phyloP scores from a whole-genome alignment of 495 filamentous ascomycete species.

The Emericellopsis terricola region DNA sequence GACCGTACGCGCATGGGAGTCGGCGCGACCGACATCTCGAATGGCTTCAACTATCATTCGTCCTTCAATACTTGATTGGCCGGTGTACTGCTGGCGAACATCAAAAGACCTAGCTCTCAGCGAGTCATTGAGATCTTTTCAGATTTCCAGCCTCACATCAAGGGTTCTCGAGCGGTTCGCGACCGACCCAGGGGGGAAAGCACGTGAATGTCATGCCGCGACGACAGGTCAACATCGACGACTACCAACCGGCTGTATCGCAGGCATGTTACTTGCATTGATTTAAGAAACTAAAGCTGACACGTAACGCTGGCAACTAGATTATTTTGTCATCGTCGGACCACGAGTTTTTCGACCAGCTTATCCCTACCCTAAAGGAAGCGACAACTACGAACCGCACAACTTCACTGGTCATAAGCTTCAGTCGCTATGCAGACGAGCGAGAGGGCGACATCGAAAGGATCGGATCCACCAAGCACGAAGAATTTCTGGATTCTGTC shows the following conservation, averaged over 20 bases:
- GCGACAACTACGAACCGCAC: conserved; percentile 61
- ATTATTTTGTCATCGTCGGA: conserved; percentile 85
- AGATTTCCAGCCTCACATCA: too few species aligned
- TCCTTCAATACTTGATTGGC: too few species aligned
- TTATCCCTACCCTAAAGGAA: conserved; percentile 85
- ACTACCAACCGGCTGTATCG: conserved; percentile 34
- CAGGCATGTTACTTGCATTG: conserved; percentile 15
- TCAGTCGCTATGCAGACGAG: conserved; percentile 65
- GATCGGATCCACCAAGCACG: conserved; percentile 88
- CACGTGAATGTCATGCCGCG: conserved; percentile 4
- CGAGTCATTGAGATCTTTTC: too few species aligned
- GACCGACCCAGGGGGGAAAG: conserved; percentile 3
- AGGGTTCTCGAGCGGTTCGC: too few species aligned
- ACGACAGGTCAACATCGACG: conserved; percentile 19
- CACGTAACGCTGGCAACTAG: conserved; percentile 19
- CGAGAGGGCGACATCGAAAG: conserved; percentile 84
- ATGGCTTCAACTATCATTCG: too few species aligned
- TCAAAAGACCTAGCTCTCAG: too few species aligned
- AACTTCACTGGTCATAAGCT: conserved; percentile 52
- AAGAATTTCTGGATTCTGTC: conserved; percentile 86
- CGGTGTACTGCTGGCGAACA: too few species aligned
- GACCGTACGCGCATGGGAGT: too few species aligned
- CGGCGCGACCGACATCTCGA: too few species aligned
- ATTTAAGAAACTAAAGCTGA: neutral
- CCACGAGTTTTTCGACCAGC: conserved; percentile 82